Evolutionary conservation across 2,329 filamentous ascomycete species (phyloP), one percentile per base, ranked within the genome.

Genomic region (Knufia petricola): DNA sequence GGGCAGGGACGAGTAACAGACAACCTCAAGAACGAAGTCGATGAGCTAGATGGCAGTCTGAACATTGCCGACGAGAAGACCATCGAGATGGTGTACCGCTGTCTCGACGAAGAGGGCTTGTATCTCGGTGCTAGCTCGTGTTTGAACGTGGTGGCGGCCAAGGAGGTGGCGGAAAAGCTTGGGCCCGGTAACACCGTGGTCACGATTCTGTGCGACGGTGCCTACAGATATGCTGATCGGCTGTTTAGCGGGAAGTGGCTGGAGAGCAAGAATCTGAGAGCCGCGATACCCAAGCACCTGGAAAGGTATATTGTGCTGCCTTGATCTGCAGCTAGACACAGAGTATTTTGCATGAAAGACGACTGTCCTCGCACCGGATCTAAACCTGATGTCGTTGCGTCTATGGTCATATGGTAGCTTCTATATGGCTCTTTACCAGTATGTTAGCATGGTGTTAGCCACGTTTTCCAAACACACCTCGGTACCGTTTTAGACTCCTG

Each of bases 31-130:
- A 85, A 85, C 3, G 92, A 98, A 61, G 77, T 98, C 50, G 83
- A 76, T 52, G 73, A 94, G 38, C 62, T 96, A 13, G 92, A 96
- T 68, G 89, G 84, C 50, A 87, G 87, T 30, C 62, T 98, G 60
- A 76, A 82, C 64, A 87, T 98, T 58, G 77, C 80, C 52, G 92
- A 98, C 64, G 88, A 92, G 71, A 89, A 94, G 78, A 94, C 82
- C 61, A 90, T 98, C 58, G 87, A 86, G 68, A 96, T 95, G 92
- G 87, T 98, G 38, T 98, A 96, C 71, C 76, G 90, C 55, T 95
- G 90, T 63, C 73, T 98, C 54, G 89, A 96, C 61, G 88, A 96
- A 69, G 92, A 98, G 65, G 92, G 92, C 1, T 70, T 98, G 45
- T 98, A 98, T 66, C 76, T 98, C 1, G 92, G 92, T 54, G 92